These are phyloP conservation scores for Microcera coccophila DNA, from an alignment of 2,329 filamentous ascomycete genomes.

Conservation along the genomic window DNA sequence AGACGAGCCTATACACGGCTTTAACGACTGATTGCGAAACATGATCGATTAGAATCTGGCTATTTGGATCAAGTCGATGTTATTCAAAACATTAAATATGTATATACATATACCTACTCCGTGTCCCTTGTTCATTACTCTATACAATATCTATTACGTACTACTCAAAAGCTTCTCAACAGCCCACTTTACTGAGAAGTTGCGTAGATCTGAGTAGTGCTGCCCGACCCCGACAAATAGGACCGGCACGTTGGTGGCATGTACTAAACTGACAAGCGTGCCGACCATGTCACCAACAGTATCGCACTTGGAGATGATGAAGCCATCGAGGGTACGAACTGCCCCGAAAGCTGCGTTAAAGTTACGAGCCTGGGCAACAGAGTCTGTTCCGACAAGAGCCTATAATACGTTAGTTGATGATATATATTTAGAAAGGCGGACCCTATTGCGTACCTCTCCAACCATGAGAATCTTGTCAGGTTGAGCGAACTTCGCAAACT, in stretches of 20 bases:
- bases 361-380: conserved; percentile 90
- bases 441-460: conserved; percentile 42
- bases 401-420: conserved; percentile 25
- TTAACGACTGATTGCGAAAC: not conserved
- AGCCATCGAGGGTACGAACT: conserved; percentile 79
- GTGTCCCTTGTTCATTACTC: not conserved
- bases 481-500: conserved; percentile 92
- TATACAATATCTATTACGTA: conserved; percentile 28
- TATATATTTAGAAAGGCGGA: not conserved
- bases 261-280: conserved; percentile 93
- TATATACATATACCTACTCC: too few relatives aligned
- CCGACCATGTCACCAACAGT: conserved; percentile 99
- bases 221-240: conserved; percentile 79
- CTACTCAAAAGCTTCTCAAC: conserved; percentile 61
- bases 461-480: conserved; percentile 99
- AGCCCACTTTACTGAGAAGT: conserved; percentile 66
- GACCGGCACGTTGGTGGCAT: conserved; percentile 93
- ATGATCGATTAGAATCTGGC: too few relatives aligned
- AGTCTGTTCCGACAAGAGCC: conserved; percentile 92
- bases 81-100: too few relatives aligned
- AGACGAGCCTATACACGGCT: not conserved
- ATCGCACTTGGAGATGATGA: conserved; percentile 98
- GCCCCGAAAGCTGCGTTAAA: conserved; percentile 91
- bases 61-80: too few relatives aligned
- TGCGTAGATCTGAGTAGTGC: conserved; percentile 65